phyloP scores from a whole-genome alignment of 2,329 filamentous ascomycete species.

The Endothia cerciana region DNA sequence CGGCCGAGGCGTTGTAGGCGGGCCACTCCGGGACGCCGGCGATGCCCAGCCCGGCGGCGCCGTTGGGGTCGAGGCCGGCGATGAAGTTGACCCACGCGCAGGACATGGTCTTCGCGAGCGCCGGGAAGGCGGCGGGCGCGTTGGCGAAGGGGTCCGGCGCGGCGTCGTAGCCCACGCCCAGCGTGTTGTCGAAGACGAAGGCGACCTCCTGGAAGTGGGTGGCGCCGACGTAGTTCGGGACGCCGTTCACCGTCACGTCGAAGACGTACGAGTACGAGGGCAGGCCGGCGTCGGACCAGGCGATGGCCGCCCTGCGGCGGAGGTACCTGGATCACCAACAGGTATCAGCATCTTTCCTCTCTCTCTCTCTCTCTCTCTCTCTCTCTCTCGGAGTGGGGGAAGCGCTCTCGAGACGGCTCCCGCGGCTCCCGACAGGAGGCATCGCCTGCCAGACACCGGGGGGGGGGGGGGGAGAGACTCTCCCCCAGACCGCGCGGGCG shows the following conservation, averaged over 20 bases:
- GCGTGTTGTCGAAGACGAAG: slow-evolving; percentile 58
- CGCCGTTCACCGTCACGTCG: slow-evolving; percentile 43
- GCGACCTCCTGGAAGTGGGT: slow-evolving; percentile 53
- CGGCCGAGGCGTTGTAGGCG: slow-evolving; percentile 30
- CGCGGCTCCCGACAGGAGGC: no score
- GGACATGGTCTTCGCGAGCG: slow-evolving; percentile 52
- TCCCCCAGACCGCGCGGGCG: neutral
- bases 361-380: neutral
- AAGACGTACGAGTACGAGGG: slow-evolving; percentile 47
- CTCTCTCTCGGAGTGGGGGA: no score
- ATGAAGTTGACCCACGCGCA: slow-evolving; percentile 57
- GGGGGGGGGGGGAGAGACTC: neutral
- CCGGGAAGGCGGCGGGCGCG: slow-evolving; percentile 45
- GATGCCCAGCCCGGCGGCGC: slow-evolving; percentile 30
- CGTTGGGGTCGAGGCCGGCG: slow-evolving; percentile 49
- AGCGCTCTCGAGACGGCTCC: no score
- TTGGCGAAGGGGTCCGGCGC: slow-evolving; percentile 45
- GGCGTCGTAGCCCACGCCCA: slow-evolving; percentile 50
- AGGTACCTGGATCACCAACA: slow-evolving; percentile 18
- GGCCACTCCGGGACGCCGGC: slow-evolving; percentile 29
- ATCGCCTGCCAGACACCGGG: no score
- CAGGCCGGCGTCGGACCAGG: slow-evolving; percentile 53
- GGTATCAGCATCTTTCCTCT: neutral
- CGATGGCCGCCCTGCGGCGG: slow-evolving; percentile 48
- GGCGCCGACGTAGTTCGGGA: slow-evolving; percentile 16